These are phyloP conservation scores for Suillus subalutaceus DNA, from an alignment of 768 basidiomycete species.

Conservation along the genomic window DNA sequence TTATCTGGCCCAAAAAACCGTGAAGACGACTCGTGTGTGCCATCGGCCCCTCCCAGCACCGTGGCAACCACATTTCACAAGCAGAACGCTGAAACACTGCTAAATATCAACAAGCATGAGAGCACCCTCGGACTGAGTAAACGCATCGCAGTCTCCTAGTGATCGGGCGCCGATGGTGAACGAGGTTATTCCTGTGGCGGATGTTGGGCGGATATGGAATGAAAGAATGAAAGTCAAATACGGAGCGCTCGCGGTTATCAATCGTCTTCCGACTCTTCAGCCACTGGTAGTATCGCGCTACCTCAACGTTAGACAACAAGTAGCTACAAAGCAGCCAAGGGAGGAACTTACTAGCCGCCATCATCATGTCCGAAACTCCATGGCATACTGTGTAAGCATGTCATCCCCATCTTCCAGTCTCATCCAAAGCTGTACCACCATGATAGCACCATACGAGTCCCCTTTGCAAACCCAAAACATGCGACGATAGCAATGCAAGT, in stretches of 20 bases:
- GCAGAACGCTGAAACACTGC: neutral
- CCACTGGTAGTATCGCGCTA: neutral
- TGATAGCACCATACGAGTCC: slow-evolving; percentile 68
- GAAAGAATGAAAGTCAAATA: neutral
- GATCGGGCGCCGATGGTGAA: neutral
- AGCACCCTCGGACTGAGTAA: neutral
- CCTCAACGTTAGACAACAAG: neutral
- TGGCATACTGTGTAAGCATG: slow-evolving; percentile 61
- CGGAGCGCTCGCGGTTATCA: neutral
- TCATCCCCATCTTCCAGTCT: neutral
- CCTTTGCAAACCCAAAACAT: slow-evolving; percentile 74
- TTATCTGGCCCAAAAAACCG: neutral
- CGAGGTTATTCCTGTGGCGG: neutral
- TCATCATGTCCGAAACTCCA: slow-evolving; percentile 29
- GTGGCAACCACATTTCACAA: neutral
- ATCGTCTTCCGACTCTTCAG: neutral
- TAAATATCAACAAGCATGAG: neutral
- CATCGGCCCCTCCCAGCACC: neutral
- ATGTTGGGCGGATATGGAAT: neutral
- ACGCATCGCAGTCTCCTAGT: neutral
- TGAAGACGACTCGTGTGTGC: neutral
- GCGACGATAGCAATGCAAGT: slow-evolving; percentile 81
- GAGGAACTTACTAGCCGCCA: slow-evolving; percentile 2
- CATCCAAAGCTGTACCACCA: slow-evolving; percentile 13
- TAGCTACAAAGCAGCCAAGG: neutral